Conservation (phyloP, 2,329 filamentous ascomycete species). For the Fusarium nurragi region DNA sequence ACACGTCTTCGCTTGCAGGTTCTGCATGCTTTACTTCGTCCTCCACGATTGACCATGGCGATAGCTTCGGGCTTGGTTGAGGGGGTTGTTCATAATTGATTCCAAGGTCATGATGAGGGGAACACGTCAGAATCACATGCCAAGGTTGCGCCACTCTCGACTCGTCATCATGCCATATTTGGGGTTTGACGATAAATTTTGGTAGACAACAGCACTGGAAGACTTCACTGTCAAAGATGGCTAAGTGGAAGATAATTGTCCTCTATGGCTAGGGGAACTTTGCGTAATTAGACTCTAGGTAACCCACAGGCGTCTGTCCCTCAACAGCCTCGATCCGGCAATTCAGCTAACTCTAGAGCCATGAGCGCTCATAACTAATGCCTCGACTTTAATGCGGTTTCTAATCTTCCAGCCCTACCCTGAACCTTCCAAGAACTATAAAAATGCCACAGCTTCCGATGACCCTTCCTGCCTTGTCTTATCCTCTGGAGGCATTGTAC, state of each 20-base stretch:
- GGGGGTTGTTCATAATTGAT: no score
- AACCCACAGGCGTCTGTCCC: no score
- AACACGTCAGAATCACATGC: slow-evolving; percentile 15
- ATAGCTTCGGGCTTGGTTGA: neutral
- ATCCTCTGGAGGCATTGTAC: neutral
- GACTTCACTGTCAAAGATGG: no score
- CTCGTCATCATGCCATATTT: slow-evolving; percentile 10
- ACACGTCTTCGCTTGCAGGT: slow-evolving; percentile 26
- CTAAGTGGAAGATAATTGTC: no score
- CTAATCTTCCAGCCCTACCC: slow-evolving; percentile 10
- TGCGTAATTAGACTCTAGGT: no score
- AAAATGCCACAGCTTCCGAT: neutral
- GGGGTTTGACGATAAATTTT: neutral
- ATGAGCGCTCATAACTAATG: no score
- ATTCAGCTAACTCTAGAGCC: no score
- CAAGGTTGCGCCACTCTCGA: slow-evolving; percentile 20
- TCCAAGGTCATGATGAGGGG: neutral
- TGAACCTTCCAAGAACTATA: neutral
- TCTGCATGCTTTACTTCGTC: slow-evolving; percentile 22
- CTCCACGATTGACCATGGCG: slow-evolving; percentile 21
- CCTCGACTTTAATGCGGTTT: neutral
- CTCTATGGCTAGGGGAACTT: no score
- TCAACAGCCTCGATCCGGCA: no score
- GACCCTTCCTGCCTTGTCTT: neutral
- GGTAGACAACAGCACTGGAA: neutral